Base-by-base conservation (phyloP, 768 basidiomycete species). In the Lentinula guzmanii region DNA sequence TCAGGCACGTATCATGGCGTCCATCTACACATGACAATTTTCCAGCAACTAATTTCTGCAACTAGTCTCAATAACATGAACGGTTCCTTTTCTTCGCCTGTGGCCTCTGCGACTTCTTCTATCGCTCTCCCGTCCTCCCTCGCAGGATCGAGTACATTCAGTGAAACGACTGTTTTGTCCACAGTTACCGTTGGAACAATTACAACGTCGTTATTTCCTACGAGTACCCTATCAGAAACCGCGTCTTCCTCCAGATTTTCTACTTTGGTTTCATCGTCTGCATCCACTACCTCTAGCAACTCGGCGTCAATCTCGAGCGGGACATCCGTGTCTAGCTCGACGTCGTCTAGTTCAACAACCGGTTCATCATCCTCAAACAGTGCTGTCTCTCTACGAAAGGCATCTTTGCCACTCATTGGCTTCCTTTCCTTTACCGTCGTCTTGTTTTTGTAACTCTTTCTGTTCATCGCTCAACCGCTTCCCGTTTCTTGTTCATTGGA, bases 231-330 rank as follows among this genome's bases (percentile, higher is more conserved):
- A 18, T 52, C 50, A 1, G 51, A 41, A n/a, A 63, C 62, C 16
- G 24, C 62, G 35, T 53, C 61, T 18, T 58, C 62, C 21, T 41
- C 55, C 28, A 50, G 46, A 3, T 68, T 74, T 4, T 71, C 72
- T 98, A 98, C 74, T 95, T 98, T 64, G 89, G 93, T 24, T 97
- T 98, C 71, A 93, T 97, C 91, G 92, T 89, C 62, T 95, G 94
- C 70, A 95, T 98, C 69, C 95, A 53, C 52, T n/a, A 41, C 39
- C 98, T 87, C 70, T 13, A 55, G 34, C 21, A 28, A n/a, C 18
- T 37, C 55, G 2, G 18, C 41, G 9, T 21, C 39, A 10, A 11
- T 33, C 37, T 18, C 34, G 5, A 52, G 52, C 21, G 46, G 6
- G 46, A 24, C 46, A 10, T 21, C 46, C 18, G 8, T 9, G 46